A percentile compares a stretch with the other conserved stretches of the same genome.
Evolutionary conservation across 805 yeast species (phyloP).

Genomic region (Clavispora carvajalis): DNA sequence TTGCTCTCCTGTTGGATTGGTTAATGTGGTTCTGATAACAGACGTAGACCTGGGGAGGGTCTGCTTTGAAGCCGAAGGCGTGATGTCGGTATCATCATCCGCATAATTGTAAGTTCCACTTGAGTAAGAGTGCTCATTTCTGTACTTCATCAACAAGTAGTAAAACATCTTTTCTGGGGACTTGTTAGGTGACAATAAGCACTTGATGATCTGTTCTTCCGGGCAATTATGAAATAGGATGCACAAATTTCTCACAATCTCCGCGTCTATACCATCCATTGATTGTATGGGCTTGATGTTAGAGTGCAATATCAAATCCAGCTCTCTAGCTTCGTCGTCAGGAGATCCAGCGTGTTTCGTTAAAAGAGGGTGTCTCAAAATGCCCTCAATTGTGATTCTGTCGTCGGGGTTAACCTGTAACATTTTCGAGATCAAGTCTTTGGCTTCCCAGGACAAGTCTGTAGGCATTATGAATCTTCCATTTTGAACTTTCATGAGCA

Average conservation of each 20-base stretch:
- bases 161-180: constrained; percentile 80
- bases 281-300: constrained; percentile 32
- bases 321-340: constrained; percentile 18
- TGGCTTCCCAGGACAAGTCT: constrained; percentile 76
- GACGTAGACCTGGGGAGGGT: constrained; percentile 37
- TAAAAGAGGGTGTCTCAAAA: constrained; percentile 76
- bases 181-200: constrained; percentile 50
- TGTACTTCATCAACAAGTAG: constrained; percentile 65
- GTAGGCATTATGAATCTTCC: constrained; percentile 84
- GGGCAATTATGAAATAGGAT: constrained; percentile 79
- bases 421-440: constrained; percentile 77
- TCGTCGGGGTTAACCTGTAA: constrained; percentile 74
- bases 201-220: constrained; percentile 44
- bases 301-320: constrained; percentile 9
- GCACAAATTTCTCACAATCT: constrained; percentile 68
- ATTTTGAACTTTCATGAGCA: constrained; percentile 83
- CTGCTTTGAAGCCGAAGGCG: constrained; percentile 21
- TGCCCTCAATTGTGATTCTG: constrained; percentile 74
- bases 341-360: constrained; percentile 54
- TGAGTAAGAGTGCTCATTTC: constrained; percentile 53
- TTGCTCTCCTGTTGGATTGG: constrained; percentile 25
- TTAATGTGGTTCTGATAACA: constrained; percentile 37
- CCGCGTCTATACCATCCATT: constrained; percentile 57
- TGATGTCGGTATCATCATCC: constrained; percentile 21
- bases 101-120: constrained; percentile 17